phyloP scores from a whole-genome alignment of 164 flowering plant genomes.

The Annona cherimola region DNA sequence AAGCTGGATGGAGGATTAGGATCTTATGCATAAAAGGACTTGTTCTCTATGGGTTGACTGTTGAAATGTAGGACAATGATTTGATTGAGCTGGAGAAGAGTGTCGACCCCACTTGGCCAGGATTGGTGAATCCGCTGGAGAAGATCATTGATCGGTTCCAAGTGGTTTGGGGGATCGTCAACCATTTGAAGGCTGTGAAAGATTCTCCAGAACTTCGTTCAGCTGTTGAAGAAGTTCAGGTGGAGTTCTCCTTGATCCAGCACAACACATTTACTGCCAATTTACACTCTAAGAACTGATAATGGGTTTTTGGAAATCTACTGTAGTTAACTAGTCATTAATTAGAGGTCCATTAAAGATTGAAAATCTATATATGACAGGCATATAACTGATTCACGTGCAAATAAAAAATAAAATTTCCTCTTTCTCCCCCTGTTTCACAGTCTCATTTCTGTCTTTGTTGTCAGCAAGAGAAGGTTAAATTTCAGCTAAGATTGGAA shows the following conservation, averaged over 20 bases:
- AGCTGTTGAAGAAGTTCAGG: conserved; percentile 98
- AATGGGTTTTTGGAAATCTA: no score
- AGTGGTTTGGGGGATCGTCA: conserved; percentile 88
- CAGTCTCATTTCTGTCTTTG: neutral
- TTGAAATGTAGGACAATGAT: conserved; percentile 54
- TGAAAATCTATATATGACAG: no score
- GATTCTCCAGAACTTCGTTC: conserved; percentile 82
- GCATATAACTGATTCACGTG: neutral
- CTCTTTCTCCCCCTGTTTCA: neutral
- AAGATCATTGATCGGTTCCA: conserved; percentile 59
- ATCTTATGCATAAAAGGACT: neutral
- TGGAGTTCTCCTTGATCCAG: conserved; percentile 11
- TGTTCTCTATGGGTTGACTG: neutral
- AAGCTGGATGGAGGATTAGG: neutral
- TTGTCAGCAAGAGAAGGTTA: conserved; percentile 82
- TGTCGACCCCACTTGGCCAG: conserved; percentile 89
- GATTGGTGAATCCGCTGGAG: conserved; percentile 88
- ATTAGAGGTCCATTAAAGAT: no score
- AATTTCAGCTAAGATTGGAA: conserved; percentile 71
- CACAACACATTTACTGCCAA: no score
- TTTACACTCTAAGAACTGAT: no score
- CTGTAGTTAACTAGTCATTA: no score
- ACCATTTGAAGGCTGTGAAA: conserved; percentile 88
- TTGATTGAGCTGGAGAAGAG: conserved; percentile 71
- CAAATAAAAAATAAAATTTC: neutral